A percentile compares a stretch with the other conserved stretches of the same genome.
Evolutionary conservation across 257 asterid species (phyloP).

Genomic region (Craterostigma plantagineum): DNA sequence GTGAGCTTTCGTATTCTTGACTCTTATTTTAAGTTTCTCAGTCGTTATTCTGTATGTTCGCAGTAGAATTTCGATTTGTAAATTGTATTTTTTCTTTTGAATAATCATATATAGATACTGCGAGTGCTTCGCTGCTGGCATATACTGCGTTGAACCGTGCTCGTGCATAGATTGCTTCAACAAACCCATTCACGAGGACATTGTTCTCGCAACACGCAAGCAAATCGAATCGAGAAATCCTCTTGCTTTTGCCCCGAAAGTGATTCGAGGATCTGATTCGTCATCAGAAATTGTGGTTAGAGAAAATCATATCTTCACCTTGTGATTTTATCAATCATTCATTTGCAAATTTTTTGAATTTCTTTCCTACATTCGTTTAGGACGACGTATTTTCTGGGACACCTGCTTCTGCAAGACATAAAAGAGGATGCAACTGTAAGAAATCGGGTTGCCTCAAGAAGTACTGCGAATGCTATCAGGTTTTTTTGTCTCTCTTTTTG

Average conservation of each 20-base stretch:
- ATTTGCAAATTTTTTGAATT: not conserved
- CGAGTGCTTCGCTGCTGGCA: slow-evolving; percentile 98
- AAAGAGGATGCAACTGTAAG: slow-evolving; percentile 98
- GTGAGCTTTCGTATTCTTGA: slow-evolving; percentile 25
- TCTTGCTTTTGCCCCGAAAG: slow-evolving; percentile 97
- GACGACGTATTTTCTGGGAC: slow-evolving; percentile 76
- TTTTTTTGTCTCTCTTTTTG: slow-evolving; percentile 11
- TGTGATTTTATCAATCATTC: not conserved
- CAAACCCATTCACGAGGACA: slow-evolving; percentile 89
- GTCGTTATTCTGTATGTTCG: not conserved
- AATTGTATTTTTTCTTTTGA: too few relatives aligned
- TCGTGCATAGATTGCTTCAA: slow-evolving; percentile 90
- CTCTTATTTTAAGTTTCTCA: too few relatives aligned
- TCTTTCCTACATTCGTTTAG: slow-evolving; percentile 4
- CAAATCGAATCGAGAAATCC: slow-evolving; percentile 95
- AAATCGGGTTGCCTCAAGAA: slow-evolving; percentile 91
- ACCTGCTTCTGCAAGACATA: slow-evolving; percentile 97
- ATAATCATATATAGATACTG: slow-evolving; percentile 95
- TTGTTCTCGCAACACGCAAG: slow-evolving; percentile 86
- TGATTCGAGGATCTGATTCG: slow-evolving; percentile 42
- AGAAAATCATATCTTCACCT: not conserved
- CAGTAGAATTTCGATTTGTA: not conserved
- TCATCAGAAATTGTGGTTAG: slow-evolving; percentile 41
- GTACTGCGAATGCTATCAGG: slow-evolving; percentile 99
- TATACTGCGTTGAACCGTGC: slow-evolving; percentile 90